These are phyloP conservation scores for Pseudocercospora macadamiae DNA, from an alignment of 2,329 filamentous ascomycete species.

Conservation along the genomic window DNA sequence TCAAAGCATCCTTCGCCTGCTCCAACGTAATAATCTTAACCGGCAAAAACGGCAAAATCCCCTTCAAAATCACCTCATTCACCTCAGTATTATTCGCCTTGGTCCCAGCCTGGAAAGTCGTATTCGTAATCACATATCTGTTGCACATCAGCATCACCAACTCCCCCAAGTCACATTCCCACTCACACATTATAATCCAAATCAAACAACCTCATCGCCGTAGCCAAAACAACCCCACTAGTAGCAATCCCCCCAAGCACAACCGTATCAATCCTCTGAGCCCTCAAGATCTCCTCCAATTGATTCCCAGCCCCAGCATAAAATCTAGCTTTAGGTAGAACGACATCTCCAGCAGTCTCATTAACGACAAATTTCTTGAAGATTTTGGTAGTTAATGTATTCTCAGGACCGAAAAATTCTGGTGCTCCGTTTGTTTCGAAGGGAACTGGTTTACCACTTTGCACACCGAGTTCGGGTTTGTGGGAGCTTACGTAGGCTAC, in stretches of 20 bases:
- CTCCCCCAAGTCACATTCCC: background rate
- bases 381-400: conserved; percentile 13
- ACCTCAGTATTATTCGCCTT: conserved; percentile 23
- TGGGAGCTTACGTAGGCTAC: conserved; percentile 39
- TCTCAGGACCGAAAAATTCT: conserved; percentile 41
- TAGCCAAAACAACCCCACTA: conserved; percentile 48
- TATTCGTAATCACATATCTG: conserved; percentile 37
- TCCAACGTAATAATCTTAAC: conserved; percentile 35
- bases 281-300: conserved; percentile 45
- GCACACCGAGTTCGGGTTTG: conserved; percentile 40
- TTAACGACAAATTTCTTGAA: conserved; percentile 39
- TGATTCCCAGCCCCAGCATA: conserved; percentile 46
- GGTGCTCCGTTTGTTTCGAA: conserved; percentile 27
- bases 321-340: conserved; percentile 48
- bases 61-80: conserved; percentile 32
- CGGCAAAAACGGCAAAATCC: conserved; percentile 35
- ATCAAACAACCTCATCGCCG: conserved; percentile 48
- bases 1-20: conserved; percentile 33
- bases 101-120: conserved; percentile 35
- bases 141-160: background rate
- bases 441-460: conserved; percentile 14
- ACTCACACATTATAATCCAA: conserved; percentile 48
- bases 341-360: conserved; percentile 38
- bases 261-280: conserved; percentile 46
- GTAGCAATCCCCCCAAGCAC: conserved; percentile 46